Evolutionary conservation across 2,329 filamentous ascomycete species (phyloP).

Genomic region (Colletotrichum trifolii): DNA sequence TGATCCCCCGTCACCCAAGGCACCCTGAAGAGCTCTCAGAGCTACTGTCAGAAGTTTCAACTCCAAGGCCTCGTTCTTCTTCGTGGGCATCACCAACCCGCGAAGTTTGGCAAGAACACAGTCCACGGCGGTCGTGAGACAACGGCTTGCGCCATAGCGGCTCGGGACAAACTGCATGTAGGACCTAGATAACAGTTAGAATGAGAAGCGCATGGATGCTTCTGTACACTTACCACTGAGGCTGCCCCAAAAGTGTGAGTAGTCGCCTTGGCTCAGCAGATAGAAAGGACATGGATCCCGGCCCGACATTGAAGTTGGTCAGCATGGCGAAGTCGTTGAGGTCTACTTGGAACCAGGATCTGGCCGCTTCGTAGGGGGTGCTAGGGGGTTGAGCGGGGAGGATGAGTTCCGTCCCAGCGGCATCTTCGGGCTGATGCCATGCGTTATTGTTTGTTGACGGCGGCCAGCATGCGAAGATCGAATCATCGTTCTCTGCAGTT

Average conservation of each 20-base stretch:
- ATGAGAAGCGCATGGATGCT: too few species aligned
- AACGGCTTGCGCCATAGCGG: background rate
- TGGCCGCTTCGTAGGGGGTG: background rate
- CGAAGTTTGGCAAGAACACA: background rate
- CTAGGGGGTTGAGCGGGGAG: background rate
- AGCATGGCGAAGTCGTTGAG: background rate
- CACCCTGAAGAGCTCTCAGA: background rate
- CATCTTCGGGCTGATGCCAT: background rate
- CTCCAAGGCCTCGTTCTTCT: background rate
- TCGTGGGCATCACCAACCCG: background rate
- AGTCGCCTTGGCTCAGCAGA: background rate
- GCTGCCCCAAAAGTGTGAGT: background rate
- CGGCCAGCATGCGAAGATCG: too few species aligned
- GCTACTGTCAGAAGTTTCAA: background rate
- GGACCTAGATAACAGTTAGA: background rate
- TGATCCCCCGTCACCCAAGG: background rate
- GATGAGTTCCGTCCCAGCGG: too few species aligned
- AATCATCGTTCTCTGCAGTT: too few species aligned
- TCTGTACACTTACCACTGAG: background rate
- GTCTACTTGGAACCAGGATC: background rate
- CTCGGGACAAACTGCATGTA: background rate
- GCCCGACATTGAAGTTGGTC: background rate
- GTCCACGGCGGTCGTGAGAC: background rate
- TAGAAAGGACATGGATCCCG: background rate
- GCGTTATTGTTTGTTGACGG: too few species aligned